These are phyloP conservation scores for Geoglossum glabrum DNA, from an alignment of 495 filamentous ascomycete genomes.

Conservation along the genomic window DNA sequence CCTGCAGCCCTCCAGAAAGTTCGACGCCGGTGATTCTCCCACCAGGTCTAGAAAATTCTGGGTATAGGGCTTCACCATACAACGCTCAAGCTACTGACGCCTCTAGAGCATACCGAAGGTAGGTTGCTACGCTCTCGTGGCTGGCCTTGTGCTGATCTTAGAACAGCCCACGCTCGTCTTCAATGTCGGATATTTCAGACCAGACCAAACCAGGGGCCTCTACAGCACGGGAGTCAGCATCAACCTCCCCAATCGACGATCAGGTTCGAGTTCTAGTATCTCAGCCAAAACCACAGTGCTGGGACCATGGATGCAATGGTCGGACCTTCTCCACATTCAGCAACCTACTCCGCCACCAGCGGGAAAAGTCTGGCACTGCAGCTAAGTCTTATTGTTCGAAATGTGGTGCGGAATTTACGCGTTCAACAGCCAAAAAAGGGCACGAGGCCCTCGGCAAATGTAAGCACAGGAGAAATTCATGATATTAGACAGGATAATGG, in stretches of 20 bases:
- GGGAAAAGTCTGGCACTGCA: conserved; percentile 83
- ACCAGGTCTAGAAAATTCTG: not conserved
- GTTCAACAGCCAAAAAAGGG: conserved; percentile 78
- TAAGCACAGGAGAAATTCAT: conserved; percentile 36
- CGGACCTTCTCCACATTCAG: conserved; percentile 89
- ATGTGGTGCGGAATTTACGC: conserved; percentile 79
- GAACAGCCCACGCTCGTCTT: not conserved
- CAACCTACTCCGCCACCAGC: conserved; percentile 78
- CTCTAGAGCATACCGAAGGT: not conserved
- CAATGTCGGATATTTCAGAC: not conserved
- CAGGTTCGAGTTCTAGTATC: conserved; percentile 50
- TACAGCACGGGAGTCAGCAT: not conserved
- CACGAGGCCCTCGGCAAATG: conserved; percentile 82
- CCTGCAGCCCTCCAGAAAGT: not conserved
- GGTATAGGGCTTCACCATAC: not conserved
- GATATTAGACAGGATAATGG: not conserved
- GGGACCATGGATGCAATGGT: conserved; percentile 89
- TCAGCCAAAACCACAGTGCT: conserved; percentile 78
- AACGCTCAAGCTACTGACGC: not conserved
- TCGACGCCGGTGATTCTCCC: not conserved
- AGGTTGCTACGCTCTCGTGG: not conserved
- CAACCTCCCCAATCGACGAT: conserved; percentile 16
- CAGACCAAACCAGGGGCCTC: not conserved
- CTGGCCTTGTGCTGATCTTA: not conserved
- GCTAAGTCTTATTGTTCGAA: conserved; percentile 69